Percentiles rank a stretch among this genome's conserved stretches.
phyloP scores from a whole-genome alignment of 257 asterid genomes.

The Nicotiana undulata region DNA sequence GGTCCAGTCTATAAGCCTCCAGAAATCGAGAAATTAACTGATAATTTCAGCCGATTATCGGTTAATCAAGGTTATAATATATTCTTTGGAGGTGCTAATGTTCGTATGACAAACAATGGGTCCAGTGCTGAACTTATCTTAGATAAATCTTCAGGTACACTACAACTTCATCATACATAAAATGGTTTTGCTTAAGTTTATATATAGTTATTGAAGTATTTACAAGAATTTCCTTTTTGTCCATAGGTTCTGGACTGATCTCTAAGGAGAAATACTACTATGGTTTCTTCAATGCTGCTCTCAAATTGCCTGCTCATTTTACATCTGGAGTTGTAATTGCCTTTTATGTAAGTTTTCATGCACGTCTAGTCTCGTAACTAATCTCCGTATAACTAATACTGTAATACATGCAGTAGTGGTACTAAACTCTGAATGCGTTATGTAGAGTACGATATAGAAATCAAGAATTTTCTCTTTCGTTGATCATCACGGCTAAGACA shows the following conservation, averaged over 20 bases:
- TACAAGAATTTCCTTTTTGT: background rate
- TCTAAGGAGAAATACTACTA: constrained; percentile 62
- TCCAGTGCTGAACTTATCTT: constrained; percentile 47
- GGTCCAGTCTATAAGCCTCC: constrained; percentile 73
- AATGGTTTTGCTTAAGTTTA: background rate
- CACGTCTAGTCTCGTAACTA: background rate
- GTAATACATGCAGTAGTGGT: too few relatives aligned
- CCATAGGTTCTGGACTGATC: constrained; percentile 60
- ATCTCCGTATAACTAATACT: background rate
- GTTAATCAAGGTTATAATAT: constrained; percentile 42
- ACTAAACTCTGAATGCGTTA: background rate
- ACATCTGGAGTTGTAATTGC: constrained; percentile 87
- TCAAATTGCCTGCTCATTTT: constrained; percentile 76
- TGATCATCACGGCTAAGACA: background rate
- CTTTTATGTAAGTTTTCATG: constrained; percentile 46
- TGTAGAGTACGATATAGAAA: background rate
- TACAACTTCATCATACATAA: background rate
- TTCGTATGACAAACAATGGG: constrained; percentile 46
- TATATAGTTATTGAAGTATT: background rate
- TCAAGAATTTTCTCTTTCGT: background rate
- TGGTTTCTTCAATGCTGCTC: constrained; percentile 75
- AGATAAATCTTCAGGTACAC: constrained; percentile 63
- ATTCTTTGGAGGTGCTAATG: constrained; percentile 47
- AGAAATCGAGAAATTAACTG: constrained; percentile 44
- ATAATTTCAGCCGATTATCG: constrained; percentile 31